Conservation (phyloP, 1,139 yeast genomes). For the Pichia sp. region DNA sequence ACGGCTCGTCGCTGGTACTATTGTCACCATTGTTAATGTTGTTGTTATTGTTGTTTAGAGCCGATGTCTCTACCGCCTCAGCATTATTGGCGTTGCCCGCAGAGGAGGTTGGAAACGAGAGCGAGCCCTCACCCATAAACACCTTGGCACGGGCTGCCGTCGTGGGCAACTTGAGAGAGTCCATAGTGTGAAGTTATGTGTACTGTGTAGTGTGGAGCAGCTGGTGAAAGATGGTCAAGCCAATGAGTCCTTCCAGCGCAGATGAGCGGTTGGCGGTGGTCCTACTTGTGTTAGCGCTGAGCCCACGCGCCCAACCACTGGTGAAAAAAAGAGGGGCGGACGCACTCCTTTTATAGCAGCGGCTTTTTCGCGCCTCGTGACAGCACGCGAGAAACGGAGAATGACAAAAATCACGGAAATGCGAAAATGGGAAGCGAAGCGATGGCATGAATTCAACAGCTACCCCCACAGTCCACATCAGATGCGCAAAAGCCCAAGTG, state of each 20-base stretch:
- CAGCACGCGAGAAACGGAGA: no score
- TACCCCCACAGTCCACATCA: no score
- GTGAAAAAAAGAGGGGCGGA: conserved; percentile 5
- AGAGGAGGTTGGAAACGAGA: conserved; percentile 45
- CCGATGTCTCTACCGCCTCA: not conserved
- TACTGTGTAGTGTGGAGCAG: not conserved
- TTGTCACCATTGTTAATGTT: not conserved
- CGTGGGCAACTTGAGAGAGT: conserved; percentile 67
- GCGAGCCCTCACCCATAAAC: conserved; percentile 61
- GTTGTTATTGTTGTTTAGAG: conserved; percentile 1
- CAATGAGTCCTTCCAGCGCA: conserved; percentile 25
- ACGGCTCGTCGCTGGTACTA: not conserved
- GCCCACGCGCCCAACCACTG: not conserved
- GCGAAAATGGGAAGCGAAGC: no score
- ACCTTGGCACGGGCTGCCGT: conserved; percentile 79
- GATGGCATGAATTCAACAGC: no score
- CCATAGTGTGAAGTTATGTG: conserved; percentile 37
- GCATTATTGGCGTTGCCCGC: not conserved
- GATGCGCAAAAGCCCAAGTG: no score
- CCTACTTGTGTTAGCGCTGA: no score
- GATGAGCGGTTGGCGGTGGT: no score
- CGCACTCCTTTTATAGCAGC: conserved; percentile 18
- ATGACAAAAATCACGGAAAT: no score
- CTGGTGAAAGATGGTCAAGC: conserved; percentile 20
- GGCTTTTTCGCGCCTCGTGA: no score